Percentiles rank a stretch among this genome's conserved stretches.
Evolutionary conservation across 441 rosid species (phyloP).

Genomic region (Raphanus hybrid): DNA sequence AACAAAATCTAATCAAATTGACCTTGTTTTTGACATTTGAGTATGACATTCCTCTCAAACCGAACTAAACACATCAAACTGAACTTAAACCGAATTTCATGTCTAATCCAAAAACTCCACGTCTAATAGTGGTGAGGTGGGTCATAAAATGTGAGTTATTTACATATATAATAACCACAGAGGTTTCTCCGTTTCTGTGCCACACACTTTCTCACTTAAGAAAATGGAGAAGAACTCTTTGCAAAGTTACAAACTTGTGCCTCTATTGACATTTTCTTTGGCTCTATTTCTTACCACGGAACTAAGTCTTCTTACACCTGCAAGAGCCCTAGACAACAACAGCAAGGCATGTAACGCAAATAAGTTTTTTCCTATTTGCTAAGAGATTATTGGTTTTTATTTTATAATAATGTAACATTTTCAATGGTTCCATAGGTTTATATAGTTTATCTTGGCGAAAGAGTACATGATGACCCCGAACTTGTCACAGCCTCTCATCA

Average conservation of each 20-base stretch:
- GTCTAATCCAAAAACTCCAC: neutral
- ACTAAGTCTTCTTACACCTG: constrained; percentile 9
- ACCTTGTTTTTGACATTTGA: neutral
- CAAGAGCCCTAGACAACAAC: constrained; percentile 1
- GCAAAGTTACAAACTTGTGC: constrained; percentile 25
- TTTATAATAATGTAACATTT: too few species aligned
- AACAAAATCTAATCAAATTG: neutral
- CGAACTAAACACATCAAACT: neutral
- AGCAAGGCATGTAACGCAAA: constrained; percentile 13
- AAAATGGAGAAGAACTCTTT: constrained; percentile 26
- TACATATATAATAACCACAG: neutral
- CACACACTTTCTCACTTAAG: constrained; percentile 20
- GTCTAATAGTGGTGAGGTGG: neutral
- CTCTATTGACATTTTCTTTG: constrained; percentile 19
- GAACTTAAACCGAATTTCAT: neutral
- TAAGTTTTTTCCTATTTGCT: neutral
- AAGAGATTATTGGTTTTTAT: too few species aligned
- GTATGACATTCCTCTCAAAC: neutral
- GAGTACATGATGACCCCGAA: constrained; percentile 37
- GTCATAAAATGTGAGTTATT: neutral
- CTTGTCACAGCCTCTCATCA: constrained; percentile 44
- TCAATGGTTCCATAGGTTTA: constrained; percentile 8
- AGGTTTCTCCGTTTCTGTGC: neutral
- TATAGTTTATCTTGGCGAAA: constrained; percentile 43
- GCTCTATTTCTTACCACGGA: constrained; percentile 6